Percentiles rank a stretch among this genome's conserved stretches.
Conservation (phyloP, 805 yeast species). For the Nakazawaea holstii region DNA sequence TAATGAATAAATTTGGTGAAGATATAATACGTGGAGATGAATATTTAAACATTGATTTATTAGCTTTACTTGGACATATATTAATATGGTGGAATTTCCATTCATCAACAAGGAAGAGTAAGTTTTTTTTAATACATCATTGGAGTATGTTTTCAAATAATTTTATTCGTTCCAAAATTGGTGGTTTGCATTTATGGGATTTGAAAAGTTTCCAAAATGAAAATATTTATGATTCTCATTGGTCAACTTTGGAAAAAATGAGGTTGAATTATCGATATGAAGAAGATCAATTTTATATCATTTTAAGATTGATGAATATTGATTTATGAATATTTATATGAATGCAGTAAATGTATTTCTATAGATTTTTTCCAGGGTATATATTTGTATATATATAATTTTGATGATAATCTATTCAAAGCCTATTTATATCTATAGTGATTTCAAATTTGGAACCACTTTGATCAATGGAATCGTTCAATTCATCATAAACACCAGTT, state of each 20-base stretch:
- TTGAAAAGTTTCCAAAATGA: neutral
- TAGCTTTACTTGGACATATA: slow-evolving; percentile 5
- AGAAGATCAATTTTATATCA: slow-evolving; percentile 6
- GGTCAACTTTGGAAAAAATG: slow-evolving; percentile 6
- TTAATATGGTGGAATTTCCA: slow-evolving; percentile 7
- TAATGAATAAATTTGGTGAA: neutral
- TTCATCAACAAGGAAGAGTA: neutral
- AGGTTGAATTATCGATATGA: slow-evolving; percentile 4
- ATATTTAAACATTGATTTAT: slow-evolving; percentile 1
- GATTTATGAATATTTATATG: too few species aligned
- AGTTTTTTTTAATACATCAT: neutral
- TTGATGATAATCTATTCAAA: too few species aligned
- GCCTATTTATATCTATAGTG: slow-evolving; percentile 36
- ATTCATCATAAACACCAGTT: slow-evolving; percentile 17
- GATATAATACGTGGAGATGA: neutral
- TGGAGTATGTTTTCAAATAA: neutral
- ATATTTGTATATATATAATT: too few species aligned
- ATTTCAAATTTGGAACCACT: slow-evolving; percentile 31
- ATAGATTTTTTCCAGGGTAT: too few species aligned
- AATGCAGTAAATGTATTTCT: too few species aligned
- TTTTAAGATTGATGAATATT: slow-evolving; percentile 3
- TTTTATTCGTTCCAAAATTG: neutral
- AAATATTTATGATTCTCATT: neutral
- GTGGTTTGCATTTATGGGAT: slow-evolving; percentile 9
- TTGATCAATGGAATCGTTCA: slow-evolving; percentile 22